Conservation (phyloP, 2,329 filamentous ascomycete species). For the Teratosphaeria gauchensis region DNA sequence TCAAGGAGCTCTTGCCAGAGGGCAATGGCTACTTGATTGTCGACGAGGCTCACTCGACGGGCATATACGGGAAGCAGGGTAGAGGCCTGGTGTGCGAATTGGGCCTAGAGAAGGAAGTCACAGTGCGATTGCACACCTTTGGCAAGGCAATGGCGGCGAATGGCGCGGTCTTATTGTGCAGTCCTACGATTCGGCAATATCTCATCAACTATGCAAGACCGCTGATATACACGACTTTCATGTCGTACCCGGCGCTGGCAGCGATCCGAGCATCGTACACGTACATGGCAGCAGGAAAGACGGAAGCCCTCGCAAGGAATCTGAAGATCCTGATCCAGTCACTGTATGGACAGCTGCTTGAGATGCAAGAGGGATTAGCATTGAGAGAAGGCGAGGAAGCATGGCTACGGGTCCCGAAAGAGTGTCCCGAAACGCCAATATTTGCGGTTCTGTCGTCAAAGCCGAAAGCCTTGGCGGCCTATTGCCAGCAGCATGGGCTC, state of each 20-base stretch:
- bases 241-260: conserved; percentile 52
- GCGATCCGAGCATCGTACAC: conserved; percentile 50
- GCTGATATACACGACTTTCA: conserved; percentile 64
- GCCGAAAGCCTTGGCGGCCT: conserved; percentile 48
- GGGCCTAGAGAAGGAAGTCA: conserved; percentile 47
- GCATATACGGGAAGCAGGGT: conserved; percentile 48
- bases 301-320: conserved; percentile 33
- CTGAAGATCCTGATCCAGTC: conserved; percentile 40
- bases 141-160: conserved; percentile 59
- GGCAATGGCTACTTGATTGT: conserved; percentile 55
- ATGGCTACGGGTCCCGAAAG: conserved; percentile 21
- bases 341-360: conserved; percentile 36
- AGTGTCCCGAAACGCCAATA: conserved; percentile 50
- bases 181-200: conserved; percentile 49
- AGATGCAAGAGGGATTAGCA: conserved; percentile 22
- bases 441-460: conserved; percentile 51
- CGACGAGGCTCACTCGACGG: conserved; percentile 60
- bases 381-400: background rate
- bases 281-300: conserved; percentile 44
- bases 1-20: conserved; percentile 46
- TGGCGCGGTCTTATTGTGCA: conserved; percentile 57
- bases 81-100: conserved; percentile 49
- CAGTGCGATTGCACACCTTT: conserved; percentile 54
- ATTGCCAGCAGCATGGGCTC: conserved; percentile 51
- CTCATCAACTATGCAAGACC: conserved; percentile 68